Evolutionary conservation across 2,329 filamentous ascomycete species (phyloP), one percentile per base, ranked within the genome.

Genomic region (Trichoderma asperellum): DNA sequence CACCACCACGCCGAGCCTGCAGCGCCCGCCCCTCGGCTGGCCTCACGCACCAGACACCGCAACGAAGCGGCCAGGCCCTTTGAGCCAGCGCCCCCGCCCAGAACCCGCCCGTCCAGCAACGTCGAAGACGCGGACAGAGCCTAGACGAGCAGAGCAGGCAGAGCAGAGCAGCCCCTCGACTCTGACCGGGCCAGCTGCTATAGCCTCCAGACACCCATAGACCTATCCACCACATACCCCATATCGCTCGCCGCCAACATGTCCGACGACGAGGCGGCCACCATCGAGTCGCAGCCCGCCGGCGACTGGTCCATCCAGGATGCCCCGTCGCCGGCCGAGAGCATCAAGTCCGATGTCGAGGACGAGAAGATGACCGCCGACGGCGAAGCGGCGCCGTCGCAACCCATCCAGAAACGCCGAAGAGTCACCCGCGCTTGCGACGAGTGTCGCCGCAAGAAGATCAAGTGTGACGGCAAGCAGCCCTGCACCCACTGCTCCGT

Each of bases 401-500:
- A 83, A 73, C 91, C 91, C 16, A 84, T 92, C 70, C 92, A 94
- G 77, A 94, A 95, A 78, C 86, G 92, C 71, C 86, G 92, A 68
- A 86, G 92, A 76, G 92, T 95, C 56, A 94, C 92, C 24, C 86
- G 92, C 74, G 92, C 92, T 52, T 95, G 92, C 80, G 92, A 94
- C 75, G 91, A 94, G 79, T 95, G 92, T 77, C 87, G 92, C 69
- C 87, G 92, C 73, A 95, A 95, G 79, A 95, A 95, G 80, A 95
- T 95, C 76, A 95, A 94, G 78, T 95, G 92, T 75, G 92, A 94
- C 78, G 92, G 92, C 74, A 93, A 94, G 79, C 92, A 94, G 78
- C 92, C 92, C 11, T 96, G 92, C 81, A 97, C 94, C 0, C 96
- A 98, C 80, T 99, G 96, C 80, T 97, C 94, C 12, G 94, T 98